phyloP scores from a whole-genome alignment of 164 flowering plant species.

The Tinospora cordifolia region DNA sequence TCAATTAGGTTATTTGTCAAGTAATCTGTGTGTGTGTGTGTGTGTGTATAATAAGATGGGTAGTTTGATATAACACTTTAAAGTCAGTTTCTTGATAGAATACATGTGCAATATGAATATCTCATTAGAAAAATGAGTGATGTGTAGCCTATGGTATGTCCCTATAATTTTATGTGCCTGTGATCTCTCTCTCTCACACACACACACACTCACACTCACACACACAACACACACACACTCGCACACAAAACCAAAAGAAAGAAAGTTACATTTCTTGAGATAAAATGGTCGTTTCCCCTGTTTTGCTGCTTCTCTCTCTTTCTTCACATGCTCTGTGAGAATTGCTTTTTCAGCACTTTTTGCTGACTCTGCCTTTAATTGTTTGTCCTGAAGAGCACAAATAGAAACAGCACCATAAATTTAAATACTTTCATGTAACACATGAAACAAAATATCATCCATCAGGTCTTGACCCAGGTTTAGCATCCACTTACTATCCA shows the following conservation, averaged over 20 bases:
- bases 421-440: background rate
- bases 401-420: background rate
- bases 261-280: slow-evolving; percentile 63
- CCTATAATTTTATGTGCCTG: background rate
- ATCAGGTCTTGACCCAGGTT: background rate
- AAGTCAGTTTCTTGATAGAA: no score
- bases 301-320: slow-evolving; percentile 83
- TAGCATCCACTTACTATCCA: slow-evolving; percentile 58
- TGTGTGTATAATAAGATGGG: no score
- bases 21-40: background rate
- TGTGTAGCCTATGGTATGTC: no score
- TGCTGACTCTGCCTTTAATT: slow-evolving; percentile 45
- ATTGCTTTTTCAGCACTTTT: slow-evolving; percentile 47
- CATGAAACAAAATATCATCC: background rate
- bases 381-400: slow-evolving; percentile 47
- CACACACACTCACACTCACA: background rate
- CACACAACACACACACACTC: background rate
- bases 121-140: background rate
- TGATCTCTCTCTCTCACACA: background rate
- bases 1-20: slow-evolving; percentile 7
- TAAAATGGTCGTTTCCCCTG: slow-evolving; percentile 78
- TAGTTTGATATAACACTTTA: no score
- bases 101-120: background rate
- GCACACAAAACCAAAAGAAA: slow-evolving; percentile 2
- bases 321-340: slow-evolving; percentile 76